These are phyloP conservation scores for Chalaropsis thielavioides DNA, from an alignment of 2,329 filamentous ascomycete genomes.

Conservation along the genomic window DNA sequence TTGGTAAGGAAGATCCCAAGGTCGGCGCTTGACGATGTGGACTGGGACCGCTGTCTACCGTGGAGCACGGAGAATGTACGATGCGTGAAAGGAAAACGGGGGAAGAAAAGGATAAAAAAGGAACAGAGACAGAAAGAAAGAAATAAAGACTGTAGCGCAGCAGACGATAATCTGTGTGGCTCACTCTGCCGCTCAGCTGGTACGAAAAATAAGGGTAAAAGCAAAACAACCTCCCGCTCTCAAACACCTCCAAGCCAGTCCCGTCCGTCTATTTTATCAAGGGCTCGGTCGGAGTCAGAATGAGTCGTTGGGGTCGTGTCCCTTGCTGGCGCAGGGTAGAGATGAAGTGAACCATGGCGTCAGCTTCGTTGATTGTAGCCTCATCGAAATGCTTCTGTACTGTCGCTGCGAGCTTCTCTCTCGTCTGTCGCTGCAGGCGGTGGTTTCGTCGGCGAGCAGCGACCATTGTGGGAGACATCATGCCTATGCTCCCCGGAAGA, in stretches of 20 bases:
- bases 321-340: slow-evolving; percentile 42
- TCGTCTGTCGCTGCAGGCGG: slow-evolving; percentile 40
- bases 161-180: slow-evolving; percentile 13
- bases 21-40: not conserved
- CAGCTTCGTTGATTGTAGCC: slow-evolving; percentile 63
- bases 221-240: not conserved
- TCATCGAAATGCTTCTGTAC: slow-evolving; percentile 76
- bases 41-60: slow-evolving; percentile 1
- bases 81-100: not conserved
- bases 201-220: not conserved
- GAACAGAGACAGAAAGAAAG: slow-evolving; percentile 6
- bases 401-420: slow-evolving; percentile 55
- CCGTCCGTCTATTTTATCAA: slow-evolving; percentile 9
- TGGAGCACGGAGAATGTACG: not conserved
- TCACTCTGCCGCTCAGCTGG: slow-evolving; percentile 9
- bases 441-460: slow-evolving; percentile 36
- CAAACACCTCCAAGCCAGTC: not conserved
- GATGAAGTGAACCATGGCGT: slow-evolving; percentile 66
- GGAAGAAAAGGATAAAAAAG: not conserved
- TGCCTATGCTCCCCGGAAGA: slow-evolving; percentile 48
- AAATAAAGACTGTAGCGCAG: slow-evolving; percentile 5
- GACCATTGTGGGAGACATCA: slow-evolving; percentile 60
- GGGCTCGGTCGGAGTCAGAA: slow-evolving; percentile 11
- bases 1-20: not conserved
- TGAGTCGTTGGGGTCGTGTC: slow-evolving; percentile 13